Evolutionary conservation across 1,284 basidiomycete genomes (phyloP), one percentile per base, ranked within the genome.

Genomic region (Rhodotorula sp.): DNA sequence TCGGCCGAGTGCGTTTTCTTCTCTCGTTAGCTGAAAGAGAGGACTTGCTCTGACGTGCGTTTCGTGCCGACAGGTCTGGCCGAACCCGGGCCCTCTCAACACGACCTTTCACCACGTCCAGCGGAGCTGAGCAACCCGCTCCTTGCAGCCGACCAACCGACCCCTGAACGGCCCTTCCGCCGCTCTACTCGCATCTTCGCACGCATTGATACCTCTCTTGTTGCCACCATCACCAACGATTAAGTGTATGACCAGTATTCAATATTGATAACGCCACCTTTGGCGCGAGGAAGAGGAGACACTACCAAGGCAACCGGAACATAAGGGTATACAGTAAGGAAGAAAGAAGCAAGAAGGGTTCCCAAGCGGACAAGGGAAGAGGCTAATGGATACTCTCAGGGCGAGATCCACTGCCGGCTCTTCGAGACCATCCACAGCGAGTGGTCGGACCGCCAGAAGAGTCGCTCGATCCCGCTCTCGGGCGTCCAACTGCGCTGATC

Each of bases 401-500:
- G 23, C 54, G 54, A 55, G 31, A 92, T 85, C 91, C 91, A 93
- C 79, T 92, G 90, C 69, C 87, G 87, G 81, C 90, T 91, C 74
- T 90, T 85, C 62, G 87, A 86, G 70, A 88, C 88, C 76, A 93
- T 85, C 82, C 91, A 91, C 73, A 91, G 88, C 21, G 90, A 90
- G 79, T 90, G 88, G 78, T 93, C 91, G 67, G 88, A 88, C 64
- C 90, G 91, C 88, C 91, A 95, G 82, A 95, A 95, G 70, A 92
- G 81, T 60, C 90, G 85, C 80, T 97, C 93, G 34, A 90, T 93
- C 23, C 90, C 87, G 75, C 90, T 92, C 66, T 92, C 85, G 31
- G 88, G 87, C 72, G 88, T 94, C 93, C 93, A 97, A 79, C 89
- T 90, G 81, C 92, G 92, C 81, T 97, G 94, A 78, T 93, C 90